Percentiles rank a stretch among this genome's conserved stretches.
phyloP scores from a whole-genome alignment of 2,329 filamentous ascomycete species.

The Aspergillus sojae region DNA sequence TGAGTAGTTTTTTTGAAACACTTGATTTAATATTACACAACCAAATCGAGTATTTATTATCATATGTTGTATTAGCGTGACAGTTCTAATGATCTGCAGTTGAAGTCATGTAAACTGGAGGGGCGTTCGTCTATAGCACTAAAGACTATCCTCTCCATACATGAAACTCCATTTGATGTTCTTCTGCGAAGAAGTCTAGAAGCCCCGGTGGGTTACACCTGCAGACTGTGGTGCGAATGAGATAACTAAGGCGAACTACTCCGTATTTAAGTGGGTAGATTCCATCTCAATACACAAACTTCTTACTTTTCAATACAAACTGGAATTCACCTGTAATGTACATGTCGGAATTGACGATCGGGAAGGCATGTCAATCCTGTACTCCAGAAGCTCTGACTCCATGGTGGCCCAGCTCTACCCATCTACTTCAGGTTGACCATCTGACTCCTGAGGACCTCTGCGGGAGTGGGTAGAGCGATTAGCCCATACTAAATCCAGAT shows the following conservation, averaged over 20 bases:
- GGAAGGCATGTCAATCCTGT: background rate
- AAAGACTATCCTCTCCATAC: background rate
- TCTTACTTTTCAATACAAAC: background rate
- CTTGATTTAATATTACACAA: background rate
- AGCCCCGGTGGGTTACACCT: too few species aligned
- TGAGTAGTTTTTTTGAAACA: background rate
- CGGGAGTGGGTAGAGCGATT: background rate
- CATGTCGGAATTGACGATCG: background rate
- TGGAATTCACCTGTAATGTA: background rate
- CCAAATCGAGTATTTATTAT: background rate
- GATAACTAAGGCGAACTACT: background rate
- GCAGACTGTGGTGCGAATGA: background rate
- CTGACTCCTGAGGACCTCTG: background rate
- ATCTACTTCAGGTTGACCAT: conserved; percentile 1
- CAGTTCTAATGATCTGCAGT: background rate
- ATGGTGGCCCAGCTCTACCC: background rate
- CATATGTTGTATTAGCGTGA: background rate
- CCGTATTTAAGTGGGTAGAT: background rate
- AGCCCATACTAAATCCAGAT: too few species aligned
- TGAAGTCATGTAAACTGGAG: background rate
- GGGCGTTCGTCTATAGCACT: background rate
- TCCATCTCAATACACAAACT: background rate
- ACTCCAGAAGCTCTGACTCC: background rate
- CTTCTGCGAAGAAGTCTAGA: background rate
- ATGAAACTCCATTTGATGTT: background rate